phyloP scores from a whole-genome alignment of 1,139 yeast species.

The Nakaseomyces sp. region DNA sequence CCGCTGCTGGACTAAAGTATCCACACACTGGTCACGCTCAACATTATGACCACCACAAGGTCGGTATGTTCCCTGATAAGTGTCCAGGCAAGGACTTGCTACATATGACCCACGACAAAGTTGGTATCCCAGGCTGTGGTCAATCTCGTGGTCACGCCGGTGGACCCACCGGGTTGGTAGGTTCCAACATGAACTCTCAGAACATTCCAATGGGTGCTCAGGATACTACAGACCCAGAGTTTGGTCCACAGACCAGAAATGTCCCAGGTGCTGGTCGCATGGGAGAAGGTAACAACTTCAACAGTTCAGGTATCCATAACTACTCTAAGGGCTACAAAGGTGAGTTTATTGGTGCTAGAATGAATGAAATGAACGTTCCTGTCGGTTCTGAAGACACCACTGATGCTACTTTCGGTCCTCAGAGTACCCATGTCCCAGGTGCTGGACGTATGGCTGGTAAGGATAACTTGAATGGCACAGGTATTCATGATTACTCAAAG shows the following conservation, averaged over 20 bases:
- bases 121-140: conserved; percentile 17
- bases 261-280: conserved; percentile 17
- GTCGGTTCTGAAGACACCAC: conserved; percentile 10
- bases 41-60: conserved; percentile 2
- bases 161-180: background rate
- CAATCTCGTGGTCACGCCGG: background rate
- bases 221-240: conserved; percentile 11
- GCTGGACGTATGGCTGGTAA: conserved; percentile 12
- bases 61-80: conserved; percentile 10
- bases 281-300: conserved; percentile 3
- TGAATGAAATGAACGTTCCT: conserved; percentile 14
- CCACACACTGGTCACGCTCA: conserved; percentile 5
- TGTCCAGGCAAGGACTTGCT: conserved; percentile 9
- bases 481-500: conserved; percentile 9
- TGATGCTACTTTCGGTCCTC: conserved; percentile 10
- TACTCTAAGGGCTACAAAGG: conserved; percentile 5
- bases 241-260: conserved; percentile 10
- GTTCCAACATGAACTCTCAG: background rate
- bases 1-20: conserved; percentile 1
- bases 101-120: conserved; percentile 5
- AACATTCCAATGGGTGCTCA: conserved; percentile 11
- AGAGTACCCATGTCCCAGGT: conserved; percentile 14
- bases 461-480: conserved; percentile 6
- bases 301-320: background rate
- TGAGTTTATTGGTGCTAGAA: conserved; percentile 13